Percentiles rank a stretch among this genome's conserved stretches.
These are phyloP conservation scores for Coprinopsis marcescibilis DNA, from an alignment of 768 basidiomycete species.

Conservation along the genomic window DNA sequence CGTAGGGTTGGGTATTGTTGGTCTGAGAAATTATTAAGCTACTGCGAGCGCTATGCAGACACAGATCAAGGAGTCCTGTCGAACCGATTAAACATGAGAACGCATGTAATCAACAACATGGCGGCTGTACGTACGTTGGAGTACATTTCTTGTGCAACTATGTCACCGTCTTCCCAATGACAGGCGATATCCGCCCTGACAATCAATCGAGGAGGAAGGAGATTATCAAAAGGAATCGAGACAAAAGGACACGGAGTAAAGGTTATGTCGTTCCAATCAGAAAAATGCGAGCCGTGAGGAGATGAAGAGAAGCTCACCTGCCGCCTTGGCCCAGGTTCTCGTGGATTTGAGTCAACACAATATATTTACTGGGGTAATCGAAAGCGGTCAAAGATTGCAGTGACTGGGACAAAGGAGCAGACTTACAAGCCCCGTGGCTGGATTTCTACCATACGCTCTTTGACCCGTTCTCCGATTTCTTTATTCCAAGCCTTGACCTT, in stretches of 20 bases:
- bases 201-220: not conserved
- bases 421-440: conserved; percentile 80
- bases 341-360: conserved; percentile 79
- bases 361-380: conserved; percentile 60
- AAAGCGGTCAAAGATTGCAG: conserved; percentile 8
- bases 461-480: conserved; percentile 79
- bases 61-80: conserved; percentile 59
- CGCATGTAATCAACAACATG: not conserved
- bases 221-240: not conserved
- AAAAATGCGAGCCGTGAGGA: conserved; percentile 5
- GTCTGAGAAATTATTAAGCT: conserved; percentile 23
- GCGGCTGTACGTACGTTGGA: conserved; percentile 52
- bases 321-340: conserved; percentile 84
- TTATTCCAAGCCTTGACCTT: conserved; percentile 72
- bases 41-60: conserved; percentile 46
- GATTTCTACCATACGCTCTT: conserved; percentile 81
- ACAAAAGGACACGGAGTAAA: conserved; percentile 7
- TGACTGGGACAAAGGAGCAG: conserved; percentile 8
- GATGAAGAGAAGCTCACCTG: conserved; percentile 43
- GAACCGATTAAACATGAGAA: conserved; percentile 10
- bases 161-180: conserved; percentile 86
- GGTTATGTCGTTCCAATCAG: conserved; percentile 11
- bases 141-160: conserved; percentile 73
- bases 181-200: conserved; percentile 73
- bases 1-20: conserved; percentile 11